Evolutionary conservation across 2,329 filamentous ascomycete species (phyloP).

Genomic region (Talaromyces sp.): DNA sequence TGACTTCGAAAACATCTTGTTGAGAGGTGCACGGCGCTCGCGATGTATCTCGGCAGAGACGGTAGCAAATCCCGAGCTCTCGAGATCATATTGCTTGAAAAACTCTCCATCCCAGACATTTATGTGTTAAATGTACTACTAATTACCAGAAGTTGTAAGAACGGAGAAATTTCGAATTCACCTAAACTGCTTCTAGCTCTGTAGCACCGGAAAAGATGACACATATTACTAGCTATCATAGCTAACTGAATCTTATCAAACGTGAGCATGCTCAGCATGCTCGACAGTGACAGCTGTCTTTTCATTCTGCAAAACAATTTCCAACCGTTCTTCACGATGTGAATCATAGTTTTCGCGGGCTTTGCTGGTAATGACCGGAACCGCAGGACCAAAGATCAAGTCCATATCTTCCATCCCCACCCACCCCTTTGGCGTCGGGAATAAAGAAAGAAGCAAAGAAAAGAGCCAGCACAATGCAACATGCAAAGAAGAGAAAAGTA

Average conservation of each 20-base stretch:
- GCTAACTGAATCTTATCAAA: not conserved
- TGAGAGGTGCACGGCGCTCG: slow-evolving; percentile 20
- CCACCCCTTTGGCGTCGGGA: slow-evolving; percentile 1
- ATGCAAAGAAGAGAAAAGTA: not conserved
- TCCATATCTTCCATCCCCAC: slow-evolving; percentile 1
- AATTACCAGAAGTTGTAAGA: no score
- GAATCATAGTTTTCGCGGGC: not conserved
- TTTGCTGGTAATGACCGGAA: not conserved
- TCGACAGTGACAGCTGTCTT: not conserved
- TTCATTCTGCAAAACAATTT: not conserved
- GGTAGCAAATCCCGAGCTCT: slow-evolving; percentile 18
- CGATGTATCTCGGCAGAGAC: slow-evolving; percentile 23
- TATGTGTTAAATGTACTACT: no score
- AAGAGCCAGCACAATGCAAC: not conserved
- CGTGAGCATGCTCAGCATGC: not conserved
- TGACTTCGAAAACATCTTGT: slow-evolving; percentile 28
- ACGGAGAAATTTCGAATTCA: no score
- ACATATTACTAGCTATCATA: no score
- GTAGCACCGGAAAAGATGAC: no score
- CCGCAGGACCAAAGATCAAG: not conserved
- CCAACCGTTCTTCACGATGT: not conserved
- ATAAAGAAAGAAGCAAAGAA: not conserved
- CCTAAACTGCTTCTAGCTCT: no score
- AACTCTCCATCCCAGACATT: slow-evolving; percentile 24
- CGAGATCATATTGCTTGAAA: slow-evolving; percentile 18